These are phyloP conservation scores for Paraurostyla sp. DNA, from an alignment of 73 alveolate species.

Conservation along the genomic window DNA sequence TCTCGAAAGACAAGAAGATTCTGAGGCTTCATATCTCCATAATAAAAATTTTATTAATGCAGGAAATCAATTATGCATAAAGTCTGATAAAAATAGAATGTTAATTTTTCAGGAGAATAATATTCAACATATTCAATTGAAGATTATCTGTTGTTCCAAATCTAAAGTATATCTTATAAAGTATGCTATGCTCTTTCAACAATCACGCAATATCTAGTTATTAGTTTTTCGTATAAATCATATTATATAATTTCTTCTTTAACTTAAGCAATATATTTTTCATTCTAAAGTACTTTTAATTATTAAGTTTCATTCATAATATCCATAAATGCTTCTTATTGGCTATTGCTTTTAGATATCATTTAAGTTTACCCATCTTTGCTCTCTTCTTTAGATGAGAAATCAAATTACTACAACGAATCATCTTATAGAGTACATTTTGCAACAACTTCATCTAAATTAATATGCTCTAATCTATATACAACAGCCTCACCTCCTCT, in stretches of 20 bases:
- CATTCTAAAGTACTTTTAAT: not conserved
- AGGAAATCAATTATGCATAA: not conserved
- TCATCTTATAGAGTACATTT: constrained; percentile 5
- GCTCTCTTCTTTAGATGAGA: too few relatives aligned
- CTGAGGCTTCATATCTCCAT: constrained; percentile 67
- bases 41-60: constrained; percentile 26
- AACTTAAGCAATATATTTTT: constrained; percentile 14
- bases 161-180: not conserved
- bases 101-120: constrained; percentile 38
- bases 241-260: constrained; percentile 49
- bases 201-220: constrained; percentile 8
- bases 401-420: not conserved
- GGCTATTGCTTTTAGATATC: too few relatives aligned
- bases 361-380: too few relatives aligned
- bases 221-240: too few relatives aligned
- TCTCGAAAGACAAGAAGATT: constrained; percentile 53
- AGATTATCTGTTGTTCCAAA: constrained; percentile 3
- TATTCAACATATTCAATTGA: not conserved
- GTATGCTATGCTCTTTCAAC: constrained; percentile 50
- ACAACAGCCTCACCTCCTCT: constrained; percentile 50
- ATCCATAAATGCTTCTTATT: constrained; percentile 15
- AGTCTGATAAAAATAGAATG: constrained; percentile 15
- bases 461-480: constrained; percentile 43
- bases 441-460: constrained; percentile 23
- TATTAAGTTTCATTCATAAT: constrained; percentile 20